Base-by-base conservation (phyloP, 1,284 basidiomycete species). In the Marasmius fiardii region DNA sequence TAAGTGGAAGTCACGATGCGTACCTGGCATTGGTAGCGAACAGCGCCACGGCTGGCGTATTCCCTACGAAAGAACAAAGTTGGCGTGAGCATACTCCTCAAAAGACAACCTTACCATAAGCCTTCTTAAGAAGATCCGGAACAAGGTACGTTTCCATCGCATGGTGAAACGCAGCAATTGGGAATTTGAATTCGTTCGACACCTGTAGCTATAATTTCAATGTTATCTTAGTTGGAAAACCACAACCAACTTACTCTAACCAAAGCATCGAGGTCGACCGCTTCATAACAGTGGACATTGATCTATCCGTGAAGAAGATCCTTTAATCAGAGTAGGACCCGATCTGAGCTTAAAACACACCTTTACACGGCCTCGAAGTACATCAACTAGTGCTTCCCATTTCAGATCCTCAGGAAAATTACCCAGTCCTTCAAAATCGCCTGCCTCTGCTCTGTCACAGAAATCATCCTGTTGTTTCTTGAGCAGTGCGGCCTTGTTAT, bases 381-480 rank as follows among this genome's bases (percentile, higher is more conserved):
- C 86, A 58, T 91, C 90, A 3, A 90, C 87, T 12, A 92, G 71
- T 20, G 80, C 82, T 63, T 92, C 90, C 76, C 82, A 86, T 61
- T 87, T 75, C 44, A 89, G 71, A 33, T 80, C 79, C 33, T 86
- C 80, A 0, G 90, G 90, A 69, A 91, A 93, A 20, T 78, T 70
- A 0, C 79, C 81, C 21, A 86, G 73, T 6, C 70, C 67, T 1
- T 77, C 74, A 85, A 89, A 93, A 57, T 84, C 64, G 3, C 83
- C 82, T 5, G 74, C 67, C 43, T 81, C 65, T 1, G 79, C 86
- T 58, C 80, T 81, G 26, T 63, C 63, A 61, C 91, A 93, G 66
- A 82, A 92, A 8, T 71, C 73, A 65, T 95, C 91, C 65, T 96
- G 93, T 55, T 75, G 72, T 26, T 82, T 75, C 68, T 89, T 91